Evolutionary conservation across 768 basidiomycete species (phyloP), one percentile per base, ranked within the genome.

Genomic region (Obba rivulosa): DNA sequence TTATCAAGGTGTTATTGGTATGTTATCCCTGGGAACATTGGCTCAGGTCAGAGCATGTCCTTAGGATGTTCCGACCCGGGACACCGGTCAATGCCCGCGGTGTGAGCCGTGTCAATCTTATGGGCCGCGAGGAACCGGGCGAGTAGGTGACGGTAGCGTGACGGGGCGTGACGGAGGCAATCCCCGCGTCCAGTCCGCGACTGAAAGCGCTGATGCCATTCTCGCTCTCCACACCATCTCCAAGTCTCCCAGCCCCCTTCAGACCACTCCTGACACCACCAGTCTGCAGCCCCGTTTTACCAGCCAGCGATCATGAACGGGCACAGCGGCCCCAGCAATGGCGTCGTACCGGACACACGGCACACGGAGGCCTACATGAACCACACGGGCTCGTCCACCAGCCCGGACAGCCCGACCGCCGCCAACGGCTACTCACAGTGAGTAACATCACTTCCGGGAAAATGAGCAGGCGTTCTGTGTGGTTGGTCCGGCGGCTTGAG

Each of bases 381-480:
- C 71, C 54, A 65, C 28, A 52, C 40, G 45, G 53, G 59, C 52
- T 66, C 71, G 53, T 58, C 69, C 45, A 65, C 59, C 23, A 57
- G 54, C 53, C 50, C 52, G 21, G 40, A n/a, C 16, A 47, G 41
- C 17, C 37, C 34, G 2, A 45, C 45, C 10, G 14, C 44, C 8
- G 49, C 46, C 31, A 85, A 85, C 64, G 83, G 81, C 22, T 79
- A 76, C 62, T 64, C 76, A 51, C 72, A 75, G 81, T 85, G 63
- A 77, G 82, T 75, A 17, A 17, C 18, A 3, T 3, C n/a, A 10
- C 14, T 52, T 31, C 34, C 45, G 34, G 31, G 25, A 43, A 45
- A 44, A 25, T 18, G 22, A 7, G 35, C 34, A 23, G 34, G 2
- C 9, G 22, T 24, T 31, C 17, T n/a, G n/a, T n/a, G n/a, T n/a